Evolutionary conservation across 768 basidiomycete genomes (phyloP), one percentile per base, ranked within the genome.

Genomic region (Russula griseocarnosa): DNA sequence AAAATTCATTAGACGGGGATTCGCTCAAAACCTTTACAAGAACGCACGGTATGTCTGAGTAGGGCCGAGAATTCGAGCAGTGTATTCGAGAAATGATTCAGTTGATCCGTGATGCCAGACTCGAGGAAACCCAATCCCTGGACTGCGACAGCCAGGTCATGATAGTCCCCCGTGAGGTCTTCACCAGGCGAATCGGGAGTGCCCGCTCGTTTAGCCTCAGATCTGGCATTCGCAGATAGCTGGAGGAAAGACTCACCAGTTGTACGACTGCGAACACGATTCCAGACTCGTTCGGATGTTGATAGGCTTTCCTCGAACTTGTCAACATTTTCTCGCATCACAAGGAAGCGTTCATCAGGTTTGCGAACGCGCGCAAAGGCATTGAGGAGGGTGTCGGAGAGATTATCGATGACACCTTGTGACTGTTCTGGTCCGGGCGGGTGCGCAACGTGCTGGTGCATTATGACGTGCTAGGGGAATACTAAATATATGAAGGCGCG

Each of bases 51-150:
- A 72, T 96, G 92, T 60, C 93, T 86, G 44, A 95, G 74, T 24
- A 96, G 76, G 0, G 93, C 89, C 3, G 95, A 97, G 73, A 98
- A 98, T 74, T 98, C 95, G 42, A 98, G 81, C 59, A 99, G 79
- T 1, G 94, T 94, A 73, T 96, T 95, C 34, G 96, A 97, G 70
- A 98, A 98, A 73, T 96, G 88, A 71, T 96, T 96, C 69, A 99
- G 78, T 1, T 94, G 95, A 71, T 99, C 97, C 52, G 97, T 99
- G 68, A 99, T 99, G 44, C 97, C 97, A 67, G 92, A 93, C 76
- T 99, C 97, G 67, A 99, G 83, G 77, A 98, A 98, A 69, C 96
- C 97, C 65, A 99, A 83, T 56, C 95, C 96, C 74, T 98, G 96
- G 53, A 97, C 93, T 49, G 93, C 90, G 66, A 94, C 90, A 50